phyloP scores from a whole-genome alignment of 75 land plant genomes.

The Cryptomeria japonica region DNA sequence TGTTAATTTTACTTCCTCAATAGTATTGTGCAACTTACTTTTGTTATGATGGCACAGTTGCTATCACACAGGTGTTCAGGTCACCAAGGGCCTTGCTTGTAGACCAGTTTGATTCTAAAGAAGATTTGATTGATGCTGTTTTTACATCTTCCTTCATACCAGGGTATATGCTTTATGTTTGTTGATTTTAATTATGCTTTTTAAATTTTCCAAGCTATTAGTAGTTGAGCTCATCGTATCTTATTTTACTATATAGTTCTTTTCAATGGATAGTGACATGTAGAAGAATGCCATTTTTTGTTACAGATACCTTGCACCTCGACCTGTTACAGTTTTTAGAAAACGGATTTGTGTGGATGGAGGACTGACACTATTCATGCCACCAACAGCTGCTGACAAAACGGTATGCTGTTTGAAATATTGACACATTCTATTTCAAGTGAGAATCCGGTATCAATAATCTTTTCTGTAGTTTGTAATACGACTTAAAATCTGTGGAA shows the following conservation, averaged over 20 bases:
- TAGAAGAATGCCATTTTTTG: slow-evolving; percentile 5
- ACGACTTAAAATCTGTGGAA: not conserved
- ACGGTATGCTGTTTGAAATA: slow-evolving; percentile 55
- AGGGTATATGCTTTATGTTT: slow-evolving; percentile 50
- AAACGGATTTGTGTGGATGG: slow-evolving; percentile 95
- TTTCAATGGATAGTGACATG: not conserved
- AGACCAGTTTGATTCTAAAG: slow-evolving; percentile 91
- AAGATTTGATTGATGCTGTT: slow-evolving; percentile 92
- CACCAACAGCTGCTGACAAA: slow-evolving; percentile 88
- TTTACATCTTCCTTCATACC: slow-evolving; percentile 95
- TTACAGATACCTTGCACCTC: slow-evolving; percentile 84
- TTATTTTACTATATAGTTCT: not conserved
- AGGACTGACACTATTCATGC: slow-evolving; percentile 97
- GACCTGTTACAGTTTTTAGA: slow-evolving; percentile 85
- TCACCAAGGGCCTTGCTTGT: slow-evolving; percentile 88
- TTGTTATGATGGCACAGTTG: slow-evolving; percentile 56
- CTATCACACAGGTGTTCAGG: slow-evolving; percentile 89
- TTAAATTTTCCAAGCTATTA: not conserved
- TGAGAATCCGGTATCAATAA: not conserved
- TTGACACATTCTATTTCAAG: not conserved
- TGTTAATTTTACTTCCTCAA: not conserved
- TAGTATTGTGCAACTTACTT: not conserved
- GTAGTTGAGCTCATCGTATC: not conserved
- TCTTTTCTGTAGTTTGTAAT: not conserved
- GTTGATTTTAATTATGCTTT: not conserved